Conservation (phyloP, 139 green algal species). For the Chlamydomonas incerta region DNA sequence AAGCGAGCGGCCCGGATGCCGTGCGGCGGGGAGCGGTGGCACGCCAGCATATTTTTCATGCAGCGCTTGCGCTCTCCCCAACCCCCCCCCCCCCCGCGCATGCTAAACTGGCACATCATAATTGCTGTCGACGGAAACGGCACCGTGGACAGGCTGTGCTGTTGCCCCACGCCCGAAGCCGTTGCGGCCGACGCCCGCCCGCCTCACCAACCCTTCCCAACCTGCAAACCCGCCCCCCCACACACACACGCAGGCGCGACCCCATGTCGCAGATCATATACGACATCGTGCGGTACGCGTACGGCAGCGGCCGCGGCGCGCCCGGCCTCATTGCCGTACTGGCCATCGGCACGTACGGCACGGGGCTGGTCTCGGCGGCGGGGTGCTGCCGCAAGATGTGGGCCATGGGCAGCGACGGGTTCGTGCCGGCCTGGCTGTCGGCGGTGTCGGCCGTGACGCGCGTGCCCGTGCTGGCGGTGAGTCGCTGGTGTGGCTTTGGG, state of each 20-base stretch:
- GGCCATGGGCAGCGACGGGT: constrained; percentile 9
- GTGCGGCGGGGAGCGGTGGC: too few species aligned
- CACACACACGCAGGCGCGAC: not conserved
- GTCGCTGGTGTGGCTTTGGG: too few species aligned
- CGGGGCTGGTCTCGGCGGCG: not conserved
- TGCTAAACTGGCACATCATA: too few species aligned
- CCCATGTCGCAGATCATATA: not conserved
- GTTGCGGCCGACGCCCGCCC: too few species aligned
- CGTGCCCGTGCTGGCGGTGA: not conserved
- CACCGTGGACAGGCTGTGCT: too few species aligned
- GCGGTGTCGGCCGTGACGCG: not conserved
- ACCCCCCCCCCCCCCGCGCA: too few species aligned
- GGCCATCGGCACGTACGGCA: constrained; percentile 3
- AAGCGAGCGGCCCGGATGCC: too few species aligned
- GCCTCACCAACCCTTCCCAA: too few species aligned
- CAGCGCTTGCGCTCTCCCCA: too few species aligned
- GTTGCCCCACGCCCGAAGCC: too few species aligned
- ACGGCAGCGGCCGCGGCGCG: constrained; percentile 10
- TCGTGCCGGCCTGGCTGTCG: not conserved
- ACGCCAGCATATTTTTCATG: too few species aligned
- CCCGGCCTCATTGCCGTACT: not conserved
- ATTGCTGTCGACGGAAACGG: too few species aligned
- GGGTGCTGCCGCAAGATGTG: not conserved
- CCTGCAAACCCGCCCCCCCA: not conserved
- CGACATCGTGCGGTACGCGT: not conserved